Evolutionary conservation across 2,329 filamentous ascomycete species (phyloP), one percentile per base, ranked within the genome.

Genomic region (Lachnellula cervina): DNA sequence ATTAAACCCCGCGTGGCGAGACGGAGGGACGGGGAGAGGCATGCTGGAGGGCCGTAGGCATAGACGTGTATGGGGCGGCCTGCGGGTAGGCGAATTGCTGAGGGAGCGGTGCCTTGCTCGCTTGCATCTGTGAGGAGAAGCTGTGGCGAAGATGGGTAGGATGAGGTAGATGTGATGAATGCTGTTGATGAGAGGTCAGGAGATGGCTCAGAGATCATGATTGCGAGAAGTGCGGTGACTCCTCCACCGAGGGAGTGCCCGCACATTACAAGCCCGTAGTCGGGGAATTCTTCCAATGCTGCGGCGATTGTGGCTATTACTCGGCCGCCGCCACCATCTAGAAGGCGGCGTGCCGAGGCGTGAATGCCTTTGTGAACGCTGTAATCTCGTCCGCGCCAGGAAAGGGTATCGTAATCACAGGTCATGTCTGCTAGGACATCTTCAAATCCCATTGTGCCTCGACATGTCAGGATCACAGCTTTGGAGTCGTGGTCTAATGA

Each of bases 61-160:
- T 89, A 92, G 13, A 90, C 88, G 63, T 92, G 88, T 19, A 91
- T 87, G 3, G 86, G 84, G 0, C 88, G 80, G 16, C 84, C 83
- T 0, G 84, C 64, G 0, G 88, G 88, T 0, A 91, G 76, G 17
- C 76, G 78, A 34, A 83, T 70, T 17, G 74, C 71, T 14, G 67
- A 45, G 28, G 52, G 49, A 9, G 58, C 51, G 8, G 49, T 57
- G 16, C 57, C 54, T 2, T 74, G 34, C 19, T 57, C 47, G 28
- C 25, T 19, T 25, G 35, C 1, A 85, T 87, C 83, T 0, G 87
- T 81, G 34, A 90, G 42, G 42, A 44, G 79, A 77, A 90, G 85
- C 14, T 87, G 14, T 86, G 86, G 1, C 28, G 28, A 32, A 88
- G 77, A 0, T 86, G 0, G 88, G 77, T 0, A 84, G 88, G 68